These are phyloP conservation scores for Aureobasidium namibiae DNA, from an alignment of 2,329 filamentous ascomycete species.

Conservation along the genomic window DNA sequence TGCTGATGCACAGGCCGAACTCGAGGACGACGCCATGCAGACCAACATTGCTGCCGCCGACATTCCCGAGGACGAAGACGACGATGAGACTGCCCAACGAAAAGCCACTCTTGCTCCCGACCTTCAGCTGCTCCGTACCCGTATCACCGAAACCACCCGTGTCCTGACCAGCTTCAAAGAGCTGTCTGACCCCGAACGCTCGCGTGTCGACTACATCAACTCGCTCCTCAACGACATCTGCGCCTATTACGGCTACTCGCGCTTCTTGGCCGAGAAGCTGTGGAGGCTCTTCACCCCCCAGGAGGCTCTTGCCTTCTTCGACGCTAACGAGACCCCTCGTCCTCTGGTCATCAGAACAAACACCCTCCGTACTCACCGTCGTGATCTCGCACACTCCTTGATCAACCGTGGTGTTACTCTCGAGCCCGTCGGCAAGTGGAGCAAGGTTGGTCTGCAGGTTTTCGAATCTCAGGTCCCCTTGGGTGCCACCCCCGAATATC, in stretches of 20 bases:
- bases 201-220: constrained; percentile 77
- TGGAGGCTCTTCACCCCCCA: constrained; percentile 84
- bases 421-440: constrained; percentile 97
- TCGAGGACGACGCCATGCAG: constrained; percentile 77
- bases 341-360: constrained; percentile 96
- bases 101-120: constrained; percentile 69
- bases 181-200: constrained; percentile 69
- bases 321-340: constrained; percentile 91
- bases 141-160: constrained; percentile 88
- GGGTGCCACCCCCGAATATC: constrained; percentile 93
- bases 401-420: constrained; percentile 95
- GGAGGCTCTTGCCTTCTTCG: constrained; percentile 96
- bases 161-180: constrained; percentile 84
- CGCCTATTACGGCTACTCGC: constrained; percentile 92
- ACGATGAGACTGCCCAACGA: constrained; percentile 49
- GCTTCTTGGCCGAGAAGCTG: constrained; percentile 91
- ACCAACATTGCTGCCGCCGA: constrained; percentile 78
- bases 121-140: constrained; percentile 74
- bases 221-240: constrained; percentile 88
- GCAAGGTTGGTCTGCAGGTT: constrained; percentile 91
- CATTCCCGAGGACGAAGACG: constrained; percentile 56
- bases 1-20: constrained; percentile 73
- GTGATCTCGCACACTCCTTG: constrained; percentile 81
- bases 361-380: constrained; percentile 68
- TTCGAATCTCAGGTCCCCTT: constrained; percentile 85